phyloP scores from a whole-genome alignment of 768 basidiomycete species.

The Boletus insuetus region DNA sequence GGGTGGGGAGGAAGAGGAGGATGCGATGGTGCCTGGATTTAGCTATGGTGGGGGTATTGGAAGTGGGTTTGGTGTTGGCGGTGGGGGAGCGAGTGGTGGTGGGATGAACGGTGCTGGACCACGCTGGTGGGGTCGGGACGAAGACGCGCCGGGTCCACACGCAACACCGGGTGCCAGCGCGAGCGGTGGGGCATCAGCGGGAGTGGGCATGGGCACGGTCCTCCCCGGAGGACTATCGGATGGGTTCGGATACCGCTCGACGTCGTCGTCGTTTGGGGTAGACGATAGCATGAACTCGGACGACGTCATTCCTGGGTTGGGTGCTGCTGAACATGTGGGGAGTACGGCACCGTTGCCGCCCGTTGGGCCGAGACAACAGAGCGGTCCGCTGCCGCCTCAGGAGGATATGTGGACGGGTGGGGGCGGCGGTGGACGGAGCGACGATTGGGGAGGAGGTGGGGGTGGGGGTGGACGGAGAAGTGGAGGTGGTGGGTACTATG shows the following conservation, averaged over 20 bases:
- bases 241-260: conserved; percentile 21
- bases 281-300: conserved; percentile 40
- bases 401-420: conserved; percentile 48
- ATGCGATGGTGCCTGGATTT: conserved; percentile 73
- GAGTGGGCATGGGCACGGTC: conserved; percentile 6
- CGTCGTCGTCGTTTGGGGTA: conserved; percentile 19
- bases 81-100: conserved; percentile 17
- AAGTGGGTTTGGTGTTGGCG: conserved; percentile 21
- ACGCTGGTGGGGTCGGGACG: conserved; percentile 49
- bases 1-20: conserved; percentile 71
- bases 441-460: conserved; percentile 39
- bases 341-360: conserved; percentile 7
- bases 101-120: conserved; percentile 13
- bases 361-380: conserved; percentile 32
- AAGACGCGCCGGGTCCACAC: conserved; percentile 30
- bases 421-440: conserved; percentile 30
- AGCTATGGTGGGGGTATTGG: conserved; percentile 36
- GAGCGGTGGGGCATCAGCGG: neutral
- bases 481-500: conserved; percentile 35
- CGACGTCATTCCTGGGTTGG: conserved; percentile 66
- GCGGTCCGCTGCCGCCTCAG: conserved; percentile 44
- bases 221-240: conserved; percentile 17
- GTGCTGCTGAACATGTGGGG: conserved; percentile 34
- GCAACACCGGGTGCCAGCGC: neutral
- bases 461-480: conserved; percentile 28